Conservation (phyloP, 2,329 filamentous ascomycete species). For the Diaporthe sp. region DNA sequence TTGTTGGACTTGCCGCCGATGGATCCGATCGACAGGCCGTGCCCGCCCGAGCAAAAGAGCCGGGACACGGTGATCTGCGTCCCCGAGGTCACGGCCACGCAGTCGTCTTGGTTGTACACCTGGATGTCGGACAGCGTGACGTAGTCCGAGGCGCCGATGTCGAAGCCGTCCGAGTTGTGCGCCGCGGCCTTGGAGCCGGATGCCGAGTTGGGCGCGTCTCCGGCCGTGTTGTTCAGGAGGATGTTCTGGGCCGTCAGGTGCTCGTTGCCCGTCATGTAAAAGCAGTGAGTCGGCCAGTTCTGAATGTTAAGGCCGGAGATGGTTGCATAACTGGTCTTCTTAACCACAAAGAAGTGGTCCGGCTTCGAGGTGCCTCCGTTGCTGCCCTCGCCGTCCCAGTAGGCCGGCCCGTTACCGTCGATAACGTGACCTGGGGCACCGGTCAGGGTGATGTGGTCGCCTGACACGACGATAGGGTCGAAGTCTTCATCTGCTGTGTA, state of each 20-base stretch:
- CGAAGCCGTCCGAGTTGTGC: conserved; percentile 73
- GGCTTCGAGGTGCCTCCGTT: conserved; percentile 57
- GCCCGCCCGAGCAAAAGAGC: conserved; percentile 60
- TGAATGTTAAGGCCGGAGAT: conserved; percentile 56
- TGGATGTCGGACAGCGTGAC: conserved; percentile 66
- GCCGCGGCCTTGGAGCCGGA: conserved; percentile 44
- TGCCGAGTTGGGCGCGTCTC: conserved; percentile 49
- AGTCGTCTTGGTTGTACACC: conserved; percentile 74
- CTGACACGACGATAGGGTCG: conserved; percentile 41
- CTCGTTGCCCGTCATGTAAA: conserved; percentile 55
- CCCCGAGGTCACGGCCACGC: conserved; percentile 70
- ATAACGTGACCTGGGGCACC: conserved; percentile 43
- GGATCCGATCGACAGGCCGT: conserved; percentile 59
- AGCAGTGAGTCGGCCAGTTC: conserved; percentile 59
- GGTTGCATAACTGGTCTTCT: conserved; percentile 53
- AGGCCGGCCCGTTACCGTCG: conserved; percentile 41
- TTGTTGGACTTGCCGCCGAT: conserved; percentile 66
- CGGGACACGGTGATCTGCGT: conserved; percentile 61
- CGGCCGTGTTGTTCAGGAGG: conserved; percentile 56
- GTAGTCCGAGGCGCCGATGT: conserved; percentile 63
- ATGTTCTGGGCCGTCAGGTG: conserved; percentile 53
- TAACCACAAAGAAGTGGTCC: conserved; percentile 65
- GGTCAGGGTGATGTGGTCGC: conserved; percentile 42
- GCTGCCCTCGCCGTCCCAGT: conserved; percentile 53
- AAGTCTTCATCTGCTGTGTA: conserved; percentile 37